Conservation (phyloP, 257 asterid species). For the Thymus quinquecostatus region DNA sequence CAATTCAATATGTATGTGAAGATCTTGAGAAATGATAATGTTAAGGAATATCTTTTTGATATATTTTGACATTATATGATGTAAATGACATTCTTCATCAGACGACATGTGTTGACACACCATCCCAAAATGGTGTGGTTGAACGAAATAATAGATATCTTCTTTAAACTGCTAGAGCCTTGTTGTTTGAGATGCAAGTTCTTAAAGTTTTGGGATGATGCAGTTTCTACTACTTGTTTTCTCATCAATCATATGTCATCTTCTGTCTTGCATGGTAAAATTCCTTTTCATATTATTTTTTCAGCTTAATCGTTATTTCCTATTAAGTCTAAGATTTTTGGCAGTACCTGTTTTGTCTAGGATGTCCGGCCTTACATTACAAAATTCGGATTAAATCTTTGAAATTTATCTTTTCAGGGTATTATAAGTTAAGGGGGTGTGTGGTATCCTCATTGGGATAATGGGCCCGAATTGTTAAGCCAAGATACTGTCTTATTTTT, state of each 20-base stretch:
- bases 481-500: too few relatives aligned
- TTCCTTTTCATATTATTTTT: background rate
- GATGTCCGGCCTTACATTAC: too few relatives aligned
- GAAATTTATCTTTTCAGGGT: too few relatives aligned
- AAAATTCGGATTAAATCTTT: too few relatives aligned
- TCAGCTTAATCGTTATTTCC: background rate
- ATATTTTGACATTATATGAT: background rate
- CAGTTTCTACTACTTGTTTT: background rate
- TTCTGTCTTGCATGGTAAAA: background rate
- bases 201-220: background rate
- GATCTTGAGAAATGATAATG: background rate
- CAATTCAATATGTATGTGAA: background rate
- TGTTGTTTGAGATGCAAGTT: background rate
- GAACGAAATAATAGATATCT: too few relatives aligned
- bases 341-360: too few relatives aligned
- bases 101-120: too few relatives aligned
- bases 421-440: too few relatives aligned
- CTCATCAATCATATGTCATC: background rate
- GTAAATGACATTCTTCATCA: too few relatives aligned
- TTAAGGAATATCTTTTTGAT: background rate
- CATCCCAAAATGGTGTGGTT: too few relatives aligned
- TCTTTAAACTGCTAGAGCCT: background rate
- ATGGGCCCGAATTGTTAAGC: too few relatives aligned
- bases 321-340: background rate
- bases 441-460: too few relatives aligned